These are phyloP conservation scores for Globisporangium spinosum DNA, from an alignment of 352 stramenopile genomes.

Conservation along the genomic window DNA sequence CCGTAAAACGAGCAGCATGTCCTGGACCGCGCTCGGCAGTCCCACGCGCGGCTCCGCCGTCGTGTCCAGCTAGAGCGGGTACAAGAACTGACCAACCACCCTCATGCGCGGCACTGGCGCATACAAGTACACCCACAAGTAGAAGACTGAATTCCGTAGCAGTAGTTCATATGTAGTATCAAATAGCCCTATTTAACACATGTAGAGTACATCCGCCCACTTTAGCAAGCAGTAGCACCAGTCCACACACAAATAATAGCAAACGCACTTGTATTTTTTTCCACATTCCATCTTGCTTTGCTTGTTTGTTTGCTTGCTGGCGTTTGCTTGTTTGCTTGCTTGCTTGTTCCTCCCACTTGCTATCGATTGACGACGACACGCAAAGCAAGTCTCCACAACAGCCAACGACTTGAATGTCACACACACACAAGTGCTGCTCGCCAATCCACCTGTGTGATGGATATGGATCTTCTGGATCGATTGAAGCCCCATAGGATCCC, in stretches of 20 bases:
- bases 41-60: constrained; percentile 17
- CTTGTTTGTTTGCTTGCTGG: neutral
- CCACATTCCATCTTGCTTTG: neutral
- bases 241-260: neutral
- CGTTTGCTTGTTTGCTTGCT: neutral
- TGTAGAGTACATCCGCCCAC: constrained; percentile 3
- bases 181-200: constrained; percentile 5
- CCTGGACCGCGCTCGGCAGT: constrained; percentile 41
- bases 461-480: neutral
- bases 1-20: constrained; percentile 65
- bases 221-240: constrained; percentile 2
- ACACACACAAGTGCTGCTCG: neutral
- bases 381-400: neutral
- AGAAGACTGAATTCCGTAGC: neutral
- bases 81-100: neutral
- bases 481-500: neutral
- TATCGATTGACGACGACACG: neutral
- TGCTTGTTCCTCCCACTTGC: neutral
- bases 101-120: neutral
- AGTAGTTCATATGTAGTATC: constrained; percentile 1
- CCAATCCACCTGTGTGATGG: neutral
- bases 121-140: neutral
- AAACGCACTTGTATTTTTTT: constrained; percentile 6
- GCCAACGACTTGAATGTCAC: neutral
- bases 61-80: constrained; percentile 8